Base-by-base conservation (phyloP, 306 rosid genomes). In the Lotus japonicus region DNA sequence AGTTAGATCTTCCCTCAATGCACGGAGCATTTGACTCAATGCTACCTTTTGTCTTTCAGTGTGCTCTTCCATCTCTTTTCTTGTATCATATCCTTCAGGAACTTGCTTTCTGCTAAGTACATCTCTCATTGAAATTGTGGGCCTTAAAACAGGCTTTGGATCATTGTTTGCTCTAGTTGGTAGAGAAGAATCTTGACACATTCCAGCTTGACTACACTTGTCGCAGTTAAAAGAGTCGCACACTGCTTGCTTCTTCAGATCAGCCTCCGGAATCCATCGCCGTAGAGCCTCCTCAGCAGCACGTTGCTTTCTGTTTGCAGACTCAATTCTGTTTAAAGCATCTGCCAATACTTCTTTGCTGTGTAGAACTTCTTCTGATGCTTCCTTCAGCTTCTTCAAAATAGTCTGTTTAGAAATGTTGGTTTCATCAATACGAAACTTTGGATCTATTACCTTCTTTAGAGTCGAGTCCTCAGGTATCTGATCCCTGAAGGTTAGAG, bases 11-110 rank as follows among this genome's bases (percentile, higher is more conserved):
- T 82, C 95, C 77, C 92, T 90, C 71, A 90, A 59, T 50, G 94
- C 95, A 76, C 75, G 81, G 56, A 94, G 95, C 99, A 94, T 94
- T 71, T 94, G 96, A 73, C 96, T 88, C 87, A 94, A 62, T 18
- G 95, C 99, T 57, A 88, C 99, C 82, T 89, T 90, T 64, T 66
- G 78, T 12, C 86, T 84, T 42, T 72, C 96, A 11, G 68, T 66
- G 28, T 80, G 86, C 26, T 80, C 75, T 7, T 45, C 84, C 83
- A 81, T 76, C 51, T 89, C 92, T 79, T 73, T 75, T 55, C 78
- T 79, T 5, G 71, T 75, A 18, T 65, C 71, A 62, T 62, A 75
- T n/a, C 81, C 92, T 68, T 88, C 88, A 6, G 85, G 73, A 77
- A 78, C 86, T 79, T 85, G 97, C 84, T 91, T 88, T 82, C 87